Conservation (phyloP, 306 rosid species). For the Sicyos baderoa region DNA sequence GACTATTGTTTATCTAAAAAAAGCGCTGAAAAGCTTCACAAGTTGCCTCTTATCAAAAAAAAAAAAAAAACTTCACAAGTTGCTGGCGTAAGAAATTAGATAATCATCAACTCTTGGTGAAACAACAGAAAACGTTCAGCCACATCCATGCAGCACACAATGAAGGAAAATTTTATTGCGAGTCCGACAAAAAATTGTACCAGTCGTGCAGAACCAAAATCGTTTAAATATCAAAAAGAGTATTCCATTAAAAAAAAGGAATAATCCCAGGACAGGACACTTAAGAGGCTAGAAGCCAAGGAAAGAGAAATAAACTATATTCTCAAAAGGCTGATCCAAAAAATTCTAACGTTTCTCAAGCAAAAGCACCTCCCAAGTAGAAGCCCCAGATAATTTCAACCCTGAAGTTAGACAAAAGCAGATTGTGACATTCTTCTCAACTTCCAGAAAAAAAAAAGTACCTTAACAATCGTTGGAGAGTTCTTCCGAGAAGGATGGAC, state of each 20-base stretch:
- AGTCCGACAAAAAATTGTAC: too few relatives aligned
- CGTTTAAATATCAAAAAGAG: too few relatives aligned
- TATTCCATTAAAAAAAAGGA: too few relatives aligned
- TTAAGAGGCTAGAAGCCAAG: background rate
- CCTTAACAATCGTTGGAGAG: conserved; percentile 95
- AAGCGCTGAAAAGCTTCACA: background rate
- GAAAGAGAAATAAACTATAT: background rate
- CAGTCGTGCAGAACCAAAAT: too few relatives aligned
- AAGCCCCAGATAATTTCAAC: background rate
- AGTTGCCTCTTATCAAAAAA: background rate
- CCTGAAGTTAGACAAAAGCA: background rate
- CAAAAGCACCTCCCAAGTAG: background rate
- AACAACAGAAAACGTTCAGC: background rate
- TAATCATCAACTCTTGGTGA: background rate
- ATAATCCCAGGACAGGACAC: background rate
- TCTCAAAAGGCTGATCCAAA: background rate
- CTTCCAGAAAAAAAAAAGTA: conserved; percentile 10
- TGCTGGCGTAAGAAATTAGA: too few relatives aligned
- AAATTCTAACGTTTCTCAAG: background rate
- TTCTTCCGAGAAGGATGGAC: conserved; percentile 88
- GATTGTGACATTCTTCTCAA: background rate
- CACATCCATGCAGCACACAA: background rate
- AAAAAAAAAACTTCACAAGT: too few relatives aligned
- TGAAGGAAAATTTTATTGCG: too few relatives aligned
- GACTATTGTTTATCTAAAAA: too few relatives aligned